Evolutionary conservation across 2,329 filamentous ascomycete genomes (phyloP).

Genomic region (Penicillium sp.): DNA sequence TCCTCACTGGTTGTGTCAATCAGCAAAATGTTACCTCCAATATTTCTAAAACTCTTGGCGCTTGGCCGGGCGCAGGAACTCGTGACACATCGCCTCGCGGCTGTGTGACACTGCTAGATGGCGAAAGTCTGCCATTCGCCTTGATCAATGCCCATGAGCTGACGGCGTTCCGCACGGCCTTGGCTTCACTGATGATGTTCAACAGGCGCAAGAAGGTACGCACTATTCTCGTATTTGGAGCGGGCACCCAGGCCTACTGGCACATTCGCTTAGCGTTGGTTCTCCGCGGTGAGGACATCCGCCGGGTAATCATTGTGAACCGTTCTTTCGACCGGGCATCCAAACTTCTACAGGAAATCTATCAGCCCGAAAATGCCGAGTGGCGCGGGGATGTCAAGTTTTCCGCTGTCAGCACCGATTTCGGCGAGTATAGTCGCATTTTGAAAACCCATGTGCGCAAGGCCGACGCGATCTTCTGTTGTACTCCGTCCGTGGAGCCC

Average conservation of each 20-base stretch:
- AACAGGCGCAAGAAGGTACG: conserved; percentile 67
- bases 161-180: conserved; percentile 66
- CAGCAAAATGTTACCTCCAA: conserved; percentile 27
- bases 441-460: conserved; percentile 66
- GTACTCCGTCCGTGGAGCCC: conserved; percentile 70
- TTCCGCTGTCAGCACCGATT: conserved; percentile 65
- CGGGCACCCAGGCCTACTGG: conserved; percentile 91
- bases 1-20: conserved; percentile 32
- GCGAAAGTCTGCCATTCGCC: conserved; percentile 56
- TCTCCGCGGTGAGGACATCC: conserved; percentile 63
- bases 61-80: conserved; percentile 35
- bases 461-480: conserved; percentile 83
- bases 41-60: conserved; percentile 31
- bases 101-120: conserved; percentile 59
- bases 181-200: conserved; percentile 60
- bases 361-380: conserved; percentile 52
- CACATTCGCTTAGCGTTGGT: conserved; percentile 82
- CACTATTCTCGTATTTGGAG: conserved; percentile 79
- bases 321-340: conserved; percentile 52
- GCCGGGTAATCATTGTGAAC: conserved; percentile 80
- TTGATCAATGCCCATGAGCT: conserved; percentile 66
- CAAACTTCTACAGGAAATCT: conserved; percentile 54
- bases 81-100: conserved; percentile 53
- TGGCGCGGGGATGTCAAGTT: conserved; percentile 69
- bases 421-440: conserved; percentile 66